These are phyloP conservation scores for Catunica adiposa DNA, from an alignment of 2,329 filamentous ascomycete species.

Conservation along the genomic window DNA sequence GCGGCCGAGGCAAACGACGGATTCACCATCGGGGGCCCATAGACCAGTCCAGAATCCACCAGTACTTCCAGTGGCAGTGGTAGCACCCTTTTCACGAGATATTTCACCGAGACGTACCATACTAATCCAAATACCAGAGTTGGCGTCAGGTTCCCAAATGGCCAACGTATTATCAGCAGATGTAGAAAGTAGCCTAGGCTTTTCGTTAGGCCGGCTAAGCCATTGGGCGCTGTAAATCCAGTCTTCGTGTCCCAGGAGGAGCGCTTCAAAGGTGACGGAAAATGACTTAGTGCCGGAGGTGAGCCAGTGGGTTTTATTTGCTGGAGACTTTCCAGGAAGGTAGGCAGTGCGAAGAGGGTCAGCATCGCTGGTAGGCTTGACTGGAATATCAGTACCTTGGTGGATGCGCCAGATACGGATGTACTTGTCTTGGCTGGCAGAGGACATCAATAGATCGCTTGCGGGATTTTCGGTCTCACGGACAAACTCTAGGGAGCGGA, in stretches of 20 bases:
- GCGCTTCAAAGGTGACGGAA: conserved; percentile 79
- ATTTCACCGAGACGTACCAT: conserved; percentile 78
- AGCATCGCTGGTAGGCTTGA: conserved; percentile 32
- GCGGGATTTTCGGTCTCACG: conserved; percentile 26
- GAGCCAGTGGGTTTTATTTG: conserved; percentile 78
- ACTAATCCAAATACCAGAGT: conserved; percentile 83
- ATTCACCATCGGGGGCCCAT: conserved; percentile 60
- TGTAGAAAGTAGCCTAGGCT: conserved; percentile 63
- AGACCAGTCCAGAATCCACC: conserved; percentile 94
- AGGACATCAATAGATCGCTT: conserved; percentile 67
- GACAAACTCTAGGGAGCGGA: conserved; percentile 68
- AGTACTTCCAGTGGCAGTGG: conserved; percentile 86
- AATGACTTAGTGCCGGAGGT: conserved; percentile 45
- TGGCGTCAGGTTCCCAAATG: conserved; percentile 74
- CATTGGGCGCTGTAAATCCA: conserved; percentile 90
- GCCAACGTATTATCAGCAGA: conserved; percentile 91
- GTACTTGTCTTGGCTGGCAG: conserved; percentile 94
- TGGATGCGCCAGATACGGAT: conserved; percentile 84
- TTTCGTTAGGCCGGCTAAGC: conserved; percentile 31
- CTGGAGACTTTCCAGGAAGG: conserved; percentile 53
- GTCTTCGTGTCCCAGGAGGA: conserved; percentile 89
- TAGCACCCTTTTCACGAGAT: conserved; percentile 85
- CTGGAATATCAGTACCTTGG: conserved; percentile 47
- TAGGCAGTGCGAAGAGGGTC: conserved; percentile 43
- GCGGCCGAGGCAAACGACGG: conserved; percentile 67